Evolutionary conservation across 768 basidiomycete genomes (phyloP).

Genomic region (Psilocybe sp.): DNA sequence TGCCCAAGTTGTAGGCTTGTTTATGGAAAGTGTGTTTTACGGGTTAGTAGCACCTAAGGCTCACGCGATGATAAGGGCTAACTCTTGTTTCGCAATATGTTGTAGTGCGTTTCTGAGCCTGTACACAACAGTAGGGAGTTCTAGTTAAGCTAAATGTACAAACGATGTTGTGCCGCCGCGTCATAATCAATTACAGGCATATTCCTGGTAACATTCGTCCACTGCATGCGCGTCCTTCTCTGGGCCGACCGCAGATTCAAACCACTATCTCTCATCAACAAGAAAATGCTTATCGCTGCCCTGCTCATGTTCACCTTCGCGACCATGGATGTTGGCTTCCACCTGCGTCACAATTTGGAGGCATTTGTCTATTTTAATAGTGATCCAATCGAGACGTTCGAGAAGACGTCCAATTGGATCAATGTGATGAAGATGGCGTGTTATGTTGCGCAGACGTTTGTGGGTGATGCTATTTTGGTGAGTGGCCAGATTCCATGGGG

Average conservation of each 20-base stretch:
- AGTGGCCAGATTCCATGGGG: background rate
- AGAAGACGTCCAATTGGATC: constrained; percentile 34
- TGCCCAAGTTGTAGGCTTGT: constrained; percentile 37
- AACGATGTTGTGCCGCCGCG: no score
- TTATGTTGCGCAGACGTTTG: constrained; percentile 39
- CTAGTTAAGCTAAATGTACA: no score
- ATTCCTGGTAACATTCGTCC: constrained; percentile 33
- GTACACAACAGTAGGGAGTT: no score
- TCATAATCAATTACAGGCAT: constrained; percentile 21
- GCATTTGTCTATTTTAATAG: constrained; percentile 35
- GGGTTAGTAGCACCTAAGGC: constrained; percentile 21
- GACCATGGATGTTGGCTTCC: constrained; percentile 38
- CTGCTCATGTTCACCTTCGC: constrained; percentile 37
- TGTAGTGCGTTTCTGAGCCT: no score
- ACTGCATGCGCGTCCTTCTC: constrained; percentile 31
- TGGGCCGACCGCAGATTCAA: constrained; percentile 28
- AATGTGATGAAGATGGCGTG: constrained; percentile 40
- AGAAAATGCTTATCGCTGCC: constrained; percentile 34
- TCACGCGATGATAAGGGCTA: no score
- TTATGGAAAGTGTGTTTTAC: constrained; percentile 39
- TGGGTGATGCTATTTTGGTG: constrained; percentile 43
- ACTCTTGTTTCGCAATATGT: no score
- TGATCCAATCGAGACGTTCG: constrained; percentile 30
- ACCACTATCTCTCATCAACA: constrained; percentile 20
- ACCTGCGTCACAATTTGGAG: constrained; percentile 38